Evolutionary conservation across 257 asterid species (phyloP).

Genomic region (Nemophila menziesii): DNA sequence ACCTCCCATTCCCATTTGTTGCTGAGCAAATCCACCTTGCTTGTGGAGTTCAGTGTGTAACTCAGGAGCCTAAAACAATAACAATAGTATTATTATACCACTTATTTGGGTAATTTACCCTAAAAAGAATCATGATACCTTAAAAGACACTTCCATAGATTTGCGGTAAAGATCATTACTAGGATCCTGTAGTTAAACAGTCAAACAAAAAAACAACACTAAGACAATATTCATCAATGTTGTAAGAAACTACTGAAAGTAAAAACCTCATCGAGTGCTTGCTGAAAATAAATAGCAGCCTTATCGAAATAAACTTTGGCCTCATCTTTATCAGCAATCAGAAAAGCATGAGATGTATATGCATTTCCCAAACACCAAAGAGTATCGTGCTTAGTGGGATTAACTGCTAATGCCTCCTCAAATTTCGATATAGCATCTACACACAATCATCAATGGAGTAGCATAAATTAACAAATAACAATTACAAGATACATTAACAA

Average conservation of each 20-base stretch:
- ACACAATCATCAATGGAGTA: neutral
- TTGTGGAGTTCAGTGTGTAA: constrained; percentile 77
- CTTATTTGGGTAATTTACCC: neutral
- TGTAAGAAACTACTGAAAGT: neutral
- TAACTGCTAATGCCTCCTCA: constrained; percentile 66
- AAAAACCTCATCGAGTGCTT: constrained; percentile 59
- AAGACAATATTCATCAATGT: neutral
- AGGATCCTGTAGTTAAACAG: constrained; percentile 56
- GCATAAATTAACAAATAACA: neutral
- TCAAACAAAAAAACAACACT: neutral
- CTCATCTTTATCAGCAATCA: constrained; percentile 56
- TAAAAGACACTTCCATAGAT: constrained; percentile 64
- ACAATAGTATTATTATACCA: neutral
- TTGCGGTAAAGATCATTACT: constrained; percentile 60
- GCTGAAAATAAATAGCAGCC: constrained; percentile 49
- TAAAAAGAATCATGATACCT: no score
- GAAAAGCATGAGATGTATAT: constrained; percentile 58
- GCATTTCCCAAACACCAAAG: constrained; percentile 94
- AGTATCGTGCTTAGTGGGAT: constrained; percentile 62
- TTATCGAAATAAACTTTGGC: constrained; percentile 51
- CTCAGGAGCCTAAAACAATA: constrained; percentile 56
- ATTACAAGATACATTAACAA: no score
- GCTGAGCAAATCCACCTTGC: constrained; percentile 62
- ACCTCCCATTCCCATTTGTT: constrained; percentile 42
- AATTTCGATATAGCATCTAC: constrained; percentile 69